Base-by-base conservation (phyloP, 192 early-diverging fungal genomes). In the Backusella psychrophila region DNA sequence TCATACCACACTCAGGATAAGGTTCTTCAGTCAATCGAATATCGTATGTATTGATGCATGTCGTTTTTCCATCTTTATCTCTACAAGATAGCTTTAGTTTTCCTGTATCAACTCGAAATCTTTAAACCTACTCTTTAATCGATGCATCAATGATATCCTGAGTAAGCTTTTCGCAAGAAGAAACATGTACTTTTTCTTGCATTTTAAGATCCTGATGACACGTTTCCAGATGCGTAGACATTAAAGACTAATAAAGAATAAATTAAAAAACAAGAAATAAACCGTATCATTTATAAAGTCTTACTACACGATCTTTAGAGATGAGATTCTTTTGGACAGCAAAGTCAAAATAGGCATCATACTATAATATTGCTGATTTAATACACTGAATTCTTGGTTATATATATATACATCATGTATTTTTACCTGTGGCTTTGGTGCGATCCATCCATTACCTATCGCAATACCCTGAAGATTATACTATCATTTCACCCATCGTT, bases 381-480 rank as follows among this genome's bases (percentile, higher is more conserved):
- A 63, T 23, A 59, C 53, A 7, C 53, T 12, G 17, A 11, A 0
- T 26, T 39, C 23, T 29, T 14, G 21, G 23, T 59, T 59, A 6
- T 59, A 26, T 59, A 4, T 12, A 14, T 63, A 21, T 11, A 6
- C 0, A 6, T 21, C 33, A 6, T 53, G 0, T n/a, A 1, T 53
- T 23, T 53, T 69, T 82, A 90, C 89, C 82, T 91, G 90, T 49
- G 82, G 74, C 14, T 79, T 21, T 2, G 89, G 87, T 21, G 87
- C 87, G 3, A 89, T 90, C 90, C 90, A 91, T 26, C 90, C 90
- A 72, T 91, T 91, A 17, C 89, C 89, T 59, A 91, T 91, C 34
- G 82, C 88, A 4, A 89, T 12, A 19, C 90, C 90, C 73, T 86
- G 76, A 15, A 91, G 39, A 59, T 88, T 84, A 66, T 88, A 87